phyloP scores from a whole-genome alignment of 106 monocot genomes.

The Dendrobium officinale region DNA sequence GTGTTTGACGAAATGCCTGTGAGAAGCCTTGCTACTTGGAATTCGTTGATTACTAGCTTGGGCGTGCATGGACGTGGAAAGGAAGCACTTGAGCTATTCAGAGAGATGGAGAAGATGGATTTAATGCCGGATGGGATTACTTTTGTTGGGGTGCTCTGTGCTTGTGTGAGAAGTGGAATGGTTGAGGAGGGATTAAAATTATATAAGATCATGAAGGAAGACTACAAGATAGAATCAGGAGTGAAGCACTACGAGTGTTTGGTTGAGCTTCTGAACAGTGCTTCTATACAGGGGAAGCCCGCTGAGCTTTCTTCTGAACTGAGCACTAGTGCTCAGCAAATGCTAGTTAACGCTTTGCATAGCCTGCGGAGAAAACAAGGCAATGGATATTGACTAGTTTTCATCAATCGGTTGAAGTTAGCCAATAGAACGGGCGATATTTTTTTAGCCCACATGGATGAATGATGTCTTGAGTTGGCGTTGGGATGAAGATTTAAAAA shows the following conservation, averaged over 20 bases:
- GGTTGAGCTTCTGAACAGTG: conserved; percentile 36
- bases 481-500: background rate
- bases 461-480: background rate
- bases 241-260: conserved; percentile 45
- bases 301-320: background rate
- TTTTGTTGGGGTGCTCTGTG: conserved; percentile 54
- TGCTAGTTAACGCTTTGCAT: background rate
- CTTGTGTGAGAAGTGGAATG: conserved; percentile 40
- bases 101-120: conserved; percentile 2
- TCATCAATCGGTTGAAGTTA: background rate
- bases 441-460: too few species aligned
- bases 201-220: conserved; percentile 33
- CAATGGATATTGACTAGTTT: background rate
- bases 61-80: conserved; percentile 54
- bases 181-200: conserved; percentile 31
- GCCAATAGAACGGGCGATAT: too few species aligned
- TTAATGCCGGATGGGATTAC: conserved; percentile 53
- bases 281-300: background rate
- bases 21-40: conserved; percentile 64
- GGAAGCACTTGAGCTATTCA: conserved; percentile 55
- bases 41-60: conserved; percentile 70
- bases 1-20: conserved; percentile 45
- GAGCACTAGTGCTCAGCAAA: too few species aligned
- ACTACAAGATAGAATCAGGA: conserved; percentile 28
- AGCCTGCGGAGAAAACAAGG: background rate